Percentiles rank a stretch among this genome's conserved stretches.
These are phyloP conservation scores for Trypanosoma lewisi DNA, from an alignment of 208 protist genomes.

Conservation along the genomic window DNA sequence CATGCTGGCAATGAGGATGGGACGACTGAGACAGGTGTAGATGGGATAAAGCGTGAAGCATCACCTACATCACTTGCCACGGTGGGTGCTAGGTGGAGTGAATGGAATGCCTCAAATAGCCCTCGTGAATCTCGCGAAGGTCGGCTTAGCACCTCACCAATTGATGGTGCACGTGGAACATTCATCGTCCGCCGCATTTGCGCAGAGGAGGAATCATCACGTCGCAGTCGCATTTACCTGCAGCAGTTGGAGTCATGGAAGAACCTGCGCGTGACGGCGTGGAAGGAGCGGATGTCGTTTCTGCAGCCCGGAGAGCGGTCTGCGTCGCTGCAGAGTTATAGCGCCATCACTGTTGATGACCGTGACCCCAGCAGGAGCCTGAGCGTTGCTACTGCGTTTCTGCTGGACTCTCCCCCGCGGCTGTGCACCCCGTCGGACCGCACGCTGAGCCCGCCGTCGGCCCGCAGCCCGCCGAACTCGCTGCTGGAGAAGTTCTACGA, in stretches of 20 bases:
- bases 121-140: constrained; percentile 1
- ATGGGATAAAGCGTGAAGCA: not conserved
- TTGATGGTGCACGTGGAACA: constrained; percentile 8
- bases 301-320: not conserved
- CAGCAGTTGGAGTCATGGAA: constrained; percentile 31
- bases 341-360: not conserved
- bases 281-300: constrained; percentile 13
- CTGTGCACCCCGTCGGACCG: not conserved
- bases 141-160: constrained; percentile 8
- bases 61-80: not conserved
- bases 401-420: not conserved
- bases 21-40: not conserved
- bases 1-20: not conserved
- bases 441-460: not conserved
- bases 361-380: not conserved
- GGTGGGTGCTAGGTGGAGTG: not conserved
- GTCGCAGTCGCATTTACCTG: constrained; percentile 22
- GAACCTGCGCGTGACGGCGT: constrained; percentile 28
- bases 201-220: constrained; percentile 24
- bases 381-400: no score
- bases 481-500: constrained; percentile 37
- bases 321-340: constrained; percentile 5
- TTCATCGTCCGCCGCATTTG: constrained; percentile 18
- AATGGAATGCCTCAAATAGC: not conserved
- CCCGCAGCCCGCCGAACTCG: constrained; percentile 2